Conservation (phyloP, 1,284 basidiomycete genomes). For the Moniliophthora roreri region DNA sequence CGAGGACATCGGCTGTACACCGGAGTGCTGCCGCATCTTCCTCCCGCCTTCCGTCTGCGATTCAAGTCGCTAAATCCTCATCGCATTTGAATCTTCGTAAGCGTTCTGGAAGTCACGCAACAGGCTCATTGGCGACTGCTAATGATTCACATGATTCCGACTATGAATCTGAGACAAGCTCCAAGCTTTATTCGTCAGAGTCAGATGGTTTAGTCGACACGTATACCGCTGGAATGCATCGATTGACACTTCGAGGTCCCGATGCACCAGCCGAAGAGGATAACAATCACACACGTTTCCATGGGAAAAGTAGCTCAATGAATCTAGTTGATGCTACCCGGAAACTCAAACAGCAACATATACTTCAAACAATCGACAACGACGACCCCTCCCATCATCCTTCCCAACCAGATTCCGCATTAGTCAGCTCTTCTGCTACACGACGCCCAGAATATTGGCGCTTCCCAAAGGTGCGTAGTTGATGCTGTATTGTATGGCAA, state of each 20-base stretch:
- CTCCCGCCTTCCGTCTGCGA: too few species aligned
- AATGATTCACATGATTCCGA: constrained; percentile 21
- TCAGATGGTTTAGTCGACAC: constrained; percentile 30
- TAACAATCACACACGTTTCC: constrained; percentile 49
- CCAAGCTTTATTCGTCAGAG: constrained; percentile 34
- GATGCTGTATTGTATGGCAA: not conserved
- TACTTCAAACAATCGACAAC: constrained; percentile 31
- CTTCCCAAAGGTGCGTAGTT: constrained; percentile 32
- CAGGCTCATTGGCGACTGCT: too few species aligned
- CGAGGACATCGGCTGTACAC: too few species aligned
- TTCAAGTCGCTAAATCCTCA: too few species aligned
- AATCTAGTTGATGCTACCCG: constrained; percentile 52
- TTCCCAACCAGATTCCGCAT: not conserved
- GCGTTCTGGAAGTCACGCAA: too few species aligned
- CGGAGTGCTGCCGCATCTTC: too few species aligned
- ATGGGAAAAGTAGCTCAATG: constrained; percentile 62
- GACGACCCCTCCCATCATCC: constrained; percentile 1
- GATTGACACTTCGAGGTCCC: constrained; percentile 37
- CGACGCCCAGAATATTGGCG: constrained; percentile 41
- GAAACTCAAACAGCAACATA: constrained; percentile 50
- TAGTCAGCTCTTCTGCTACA: constrained; percentile 9
- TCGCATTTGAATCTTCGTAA: too few species aligned
- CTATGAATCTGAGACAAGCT: constrained; percentile 33
- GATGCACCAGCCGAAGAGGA: constrained; percentile 25
- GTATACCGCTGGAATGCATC: constrained; percentile 31